Evolutionary conservation across 2,329 filamentous ascomycete genomes (phyloP).

Genomic region (Fusarium newnesense): DNA sequence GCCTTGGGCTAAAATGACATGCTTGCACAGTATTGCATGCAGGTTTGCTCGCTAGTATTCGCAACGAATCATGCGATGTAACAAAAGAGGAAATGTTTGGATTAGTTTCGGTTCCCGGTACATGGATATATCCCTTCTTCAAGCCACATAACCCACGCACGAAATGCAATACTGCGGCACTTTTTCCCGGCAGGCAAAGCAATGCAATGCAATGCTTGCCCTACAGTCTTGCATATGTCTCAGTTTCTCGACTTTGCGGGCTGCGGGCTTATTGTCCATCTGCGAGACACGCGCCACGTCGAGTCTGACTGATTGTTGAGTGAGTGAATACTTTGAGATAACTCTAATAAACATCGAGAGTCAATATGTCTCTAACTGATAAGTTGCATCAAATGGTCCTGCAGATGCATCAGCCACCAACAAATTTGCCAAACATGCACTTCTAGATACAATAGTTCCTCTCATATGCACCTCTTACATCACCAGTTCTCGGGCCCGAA

Average conservation of each 20-base stretch:
- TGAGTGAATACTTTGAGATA: not conserved
- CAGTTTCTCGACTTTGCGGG: constrained; percentile 1
- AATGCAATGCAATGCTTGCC: not conserved
- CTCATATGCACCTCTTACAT: not conserved
- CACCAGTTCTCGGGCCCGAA: constrained; percentile 71
- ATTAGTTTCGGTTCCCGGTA: constrained; percentile 10
- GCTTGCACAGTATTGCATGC: constrained; percentile 5
- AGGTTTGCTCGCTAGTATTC: constrained; percentile 15
- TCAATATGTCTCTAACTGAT: constrained; percentile 4
- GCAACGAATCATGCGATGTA: not conserved
- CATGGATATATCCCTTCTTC: constrained; percentile 5
- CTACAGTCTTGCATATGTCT: not conserved
- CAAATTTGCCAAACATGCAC: not conserved
- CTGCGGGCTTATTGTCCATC: constrained; percentile 13
- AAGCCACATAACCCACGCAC: constrained; percentile 4
- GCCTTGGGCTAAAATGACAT: not conserved
- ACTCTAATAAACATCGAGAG: not conserved
- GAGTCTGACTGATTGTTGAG: not conserved
- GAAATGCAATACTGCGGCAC: not conserved
- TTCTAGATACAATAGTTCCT: not conserved
- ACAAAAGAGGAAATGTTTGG: not conserved
- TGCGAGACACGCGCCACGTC: constrained; percentile 8
- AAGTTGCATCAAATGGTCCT: not conserved
- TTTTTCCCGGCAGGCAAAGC: not conserved
- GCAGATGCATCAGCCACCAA: constrained; percentile 16